Conservation (phyloP, 768 basidiomycete species). For the Rubroboletus satanas region DNA sequence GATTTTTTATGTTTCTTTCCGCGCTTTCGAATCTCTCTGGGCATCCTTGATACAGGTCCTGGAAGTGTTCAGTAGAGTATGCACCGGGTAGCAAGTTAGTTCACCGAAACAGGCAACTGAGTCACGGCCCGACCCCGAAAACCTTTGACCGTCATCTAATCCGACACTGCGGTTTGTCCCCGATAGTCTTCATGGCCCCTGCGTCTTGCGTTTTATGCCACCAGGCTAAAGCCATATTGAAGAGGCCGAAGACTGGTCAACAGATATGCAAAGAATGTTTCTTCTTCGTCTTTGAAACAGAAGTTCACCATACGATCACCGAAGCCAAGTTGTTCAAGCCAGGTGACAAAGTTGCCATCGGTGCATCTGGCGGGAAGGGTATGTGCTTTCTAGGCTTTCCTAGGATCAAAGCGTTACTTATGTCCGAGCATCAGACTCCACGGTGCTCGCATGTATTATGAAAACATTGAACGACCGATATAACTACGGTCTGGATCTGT, state of each 20-base stretch:
- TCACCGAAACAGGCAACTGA: conserved; percentile 9
- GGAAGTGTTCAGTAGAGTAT: too few species aligned
- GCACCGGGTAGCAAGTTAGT: not conserved
- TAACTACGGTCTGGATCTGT: conserved; percentile 85
- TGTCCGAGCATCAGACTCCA: conserved; percentile 66
- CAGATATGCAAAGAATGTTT: conserved; percentile 96
- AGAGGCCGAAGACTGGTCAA: conserved; percentile 94
- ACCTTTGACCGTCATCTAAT: not conserved
- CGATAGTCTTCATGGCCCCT: conserved; percentile 61
- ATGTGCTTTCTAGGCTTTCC: conserved; percentile 10
- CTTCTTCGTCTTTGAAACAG: conserved; percentile 96
- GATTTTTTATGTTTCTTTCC: conserved; percentile 71
- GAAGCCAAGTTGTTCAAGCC: conserved; percentile 78
- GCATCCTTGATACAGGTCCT: conserved; percentile 42
- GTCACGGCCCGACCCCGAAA: not conserved
- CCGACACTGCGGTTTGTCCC: not conserved
- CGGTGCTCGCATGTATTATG: conserved; percentile 96
- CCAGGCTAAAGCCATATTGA: conserved; percentile 78
- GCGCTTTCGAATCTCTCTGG: conserved; percentile 69
- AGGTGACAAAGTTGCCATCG: conserved; percentile 93
- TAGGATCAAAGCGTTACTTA: not conserved
- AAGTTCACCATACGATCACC: conserved; percentile 93
- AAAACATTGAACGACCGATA: conserved; percentile 93
- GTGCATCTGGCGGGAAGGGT: conserved; percentile 99
- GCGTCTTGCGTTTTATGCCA: conserved; percentile 74